phyloP scores from a whole-genome alignment of 129 eudicot genomes.

The Escallonia rubra region DNA sequence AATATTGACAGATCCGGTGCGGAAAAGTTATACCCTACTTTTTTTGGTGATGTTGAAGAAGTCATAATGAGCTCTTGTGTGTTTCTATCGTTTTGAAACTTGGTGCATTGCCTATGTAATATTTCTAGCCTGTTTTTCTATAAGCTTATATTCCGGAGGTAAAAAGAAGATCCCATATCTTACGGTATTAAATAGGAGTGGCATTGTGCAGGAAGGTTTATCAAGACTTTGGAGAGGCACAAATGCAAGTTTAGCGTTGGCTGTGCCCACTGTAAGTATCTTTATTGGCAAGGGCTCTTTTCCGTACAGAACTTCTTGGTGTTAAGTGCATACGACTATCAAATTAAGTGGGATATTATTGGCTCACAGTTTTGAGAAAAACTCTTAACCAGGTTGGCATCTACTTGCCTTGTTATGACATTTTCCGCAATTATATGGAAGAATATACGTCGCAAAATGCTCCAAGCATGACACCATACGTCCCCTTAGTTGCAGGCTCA shows the following conservation, averaged over 20 bases:
- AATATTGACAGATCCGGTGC: too few species aligned
- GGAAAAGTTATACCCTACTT: too few species aligned
- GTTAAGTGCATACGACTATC: too few species aligned
- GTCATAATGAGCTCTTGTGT: too few species aligned
- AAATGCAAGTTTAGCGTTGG: conserved; percentile 82
- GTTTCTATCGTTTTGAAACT: too few species aligned
- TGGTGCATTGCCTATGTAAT: too few species aligned
- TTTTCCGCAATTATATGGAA: conserved; percentile 67
- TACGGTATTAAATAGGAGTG: conserved; percentile 11
- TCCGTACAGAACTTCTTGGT: too few species aligned
- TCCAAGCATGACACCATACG: conserved; percentile 56
- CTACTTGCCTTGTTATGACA: conserved; percentile 85
- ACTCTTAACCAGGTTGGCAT: conserved; percentile 65
- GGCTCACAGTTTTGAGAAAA: neutral
- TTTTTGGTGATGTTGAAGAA: too few species aligned
- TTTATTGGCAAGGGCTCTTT: neutral
- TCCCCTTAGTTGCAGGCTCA: conserved; percentile 86
- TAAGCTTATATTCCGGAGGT: too few species aligned
- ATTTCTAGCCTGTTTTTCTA: too few species aligned
- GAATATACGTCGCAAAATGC: conserved; percentile 39
- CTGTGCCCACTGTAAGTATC: conserved; percentile 70
- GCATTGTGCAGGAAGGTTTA: conserved; percentile 68
- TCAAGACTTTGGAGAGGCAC: conserved; percentile 89
- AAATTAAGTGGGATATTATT: neutral
- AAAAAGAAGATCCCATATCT: neutral